Evolutionary conservation across 2,329 filamentous ascomycete species (phyloP), one percentile per base, ranked within the genome.

Genomic region (Penicillium paneum): DNA sequence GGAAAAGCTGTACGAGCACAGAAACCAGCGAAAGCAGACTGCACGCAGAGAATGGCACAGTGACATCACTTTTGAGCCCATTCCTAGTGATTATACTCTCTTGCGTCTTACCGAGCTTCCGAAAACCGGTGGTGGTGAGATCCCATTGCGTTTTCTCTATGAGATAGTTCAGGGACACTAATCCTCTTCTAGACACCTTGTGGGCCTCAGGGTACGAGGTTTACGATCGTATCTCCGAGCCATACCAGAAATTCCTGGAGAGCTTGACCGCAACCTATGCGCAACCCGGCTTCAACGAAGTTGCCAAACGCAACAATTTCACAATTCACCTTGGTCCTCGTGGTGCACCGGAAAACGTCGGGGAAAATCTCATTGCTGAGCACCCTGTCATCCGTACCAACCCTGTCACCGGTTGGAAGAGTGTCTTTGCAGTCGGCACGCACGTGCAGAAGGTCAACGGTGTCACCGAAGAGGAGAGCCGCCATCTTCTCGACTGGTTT

Each of bases 281-380:
- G 7, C 65, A 71, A 26, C 69, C 67, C 0, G 52, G 51, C 11
- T 73, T 72, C 45, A 64, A 67, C 34, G 54, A 66, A 13, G 52
- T 61, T 5, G 69, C 71, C 19, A 63, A 66, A 28, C 56, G 65
- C 3, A 65, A 69, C 31, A 62, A 64, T 12, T 66, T 70, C 24
- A 55, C 66, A 11, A 53, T 75, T 4, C 67, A 65, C 47, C 59
- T 60, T 10, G 66, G 59, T 0, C 62, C 64, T 8, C 62, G 69
- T 13, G 84, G 84, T 0, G 80, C 80, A 0, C 82, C 82, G 1
- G 72, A 83, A 52, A 87, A 87, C 57, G 71, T 80, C 19, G 83
- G 83, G 36, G 70, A 71, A 2, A 74, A 76, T 19, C 74, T 86
- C 38, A 69, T 65, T 29, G 78, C 83, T 0, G 71, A 71, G 8